phyloP scores from a whole-genome alignment of 1,284 basidiomycete genomes.

The Cryptococcus floricola region DNA sequence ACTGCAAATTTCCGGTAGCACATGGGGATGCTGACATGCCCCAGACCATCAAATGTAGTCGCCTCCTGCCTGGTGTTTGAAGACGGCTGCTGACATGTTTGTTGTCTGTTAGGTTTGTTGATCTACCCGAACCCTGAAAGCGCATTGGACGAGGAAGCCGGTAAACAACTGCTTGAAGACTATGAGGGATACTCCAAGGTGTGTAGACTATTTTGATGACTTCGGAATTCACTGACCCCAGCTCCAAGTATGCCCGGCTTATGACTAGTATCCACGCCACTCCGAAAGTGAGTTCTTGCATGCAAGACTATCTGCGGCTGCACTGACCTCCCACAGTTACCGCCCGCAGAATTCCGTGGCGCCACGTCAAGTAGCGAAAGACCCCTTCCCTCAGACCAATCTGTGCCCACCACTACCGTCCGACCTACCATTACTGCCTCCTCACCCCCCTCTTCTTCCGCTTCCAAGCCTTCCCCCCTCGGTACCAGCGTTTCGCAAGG shows the following conservation, averaged over 20 bases:
- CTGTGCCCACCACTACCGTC: background rate
- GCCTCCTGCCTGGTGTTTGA: too few relatives aligned
- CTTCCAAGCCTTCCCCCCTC: slow-evolving; percentile 27
- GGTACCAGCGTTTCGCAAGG: slow-evolving; percentile 32
- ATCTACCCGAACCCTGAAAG: slow-evolving; percentile 96
- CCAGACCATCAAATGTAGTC: slow-evolving; percentile 70
- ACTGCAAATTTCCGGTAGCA: background rate
- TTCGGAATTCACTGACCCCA: background rate
- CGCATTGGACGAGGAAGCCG: slow-evolving; percentile 89
- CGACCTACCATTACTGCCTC: slow-evolving; percentile 9
- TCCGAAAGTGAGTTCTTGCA: slow-evolving; percentile 31
- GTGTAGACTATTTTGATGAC: slow-evolving; percentile 2
- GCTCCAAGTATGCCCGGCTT: slow-evolving; percentile 28
- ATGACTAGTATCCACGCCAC: slow-evolving; percentile 44
- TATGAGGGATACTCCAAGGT: slow-evolving; percentile 75
- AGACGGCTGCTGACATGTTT: too few relatives aligned
- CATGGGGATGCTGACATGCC: background rate
- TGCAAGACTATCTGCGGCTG: background rate
- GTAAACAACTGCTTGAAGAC: slow-evolving; percentile 82
- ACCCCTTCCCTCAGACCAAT: slow-evolving; percentile 1
- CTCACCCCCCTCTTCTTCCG: slow-evolving; percentile 7
- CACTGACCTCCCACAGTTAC: slow-evolving; percentile 14
- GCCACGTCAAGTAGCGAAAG: slow-evolving; percentile 8
- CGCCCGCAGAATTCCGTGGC: slow-evolving; percentile 30
- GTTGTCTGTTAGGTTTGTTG: slow-evolving; percentile 54